Evolutionary conservation across 148 eudicot species (phyloP).

Genomic region (Pouteria glomerata): DNA sequence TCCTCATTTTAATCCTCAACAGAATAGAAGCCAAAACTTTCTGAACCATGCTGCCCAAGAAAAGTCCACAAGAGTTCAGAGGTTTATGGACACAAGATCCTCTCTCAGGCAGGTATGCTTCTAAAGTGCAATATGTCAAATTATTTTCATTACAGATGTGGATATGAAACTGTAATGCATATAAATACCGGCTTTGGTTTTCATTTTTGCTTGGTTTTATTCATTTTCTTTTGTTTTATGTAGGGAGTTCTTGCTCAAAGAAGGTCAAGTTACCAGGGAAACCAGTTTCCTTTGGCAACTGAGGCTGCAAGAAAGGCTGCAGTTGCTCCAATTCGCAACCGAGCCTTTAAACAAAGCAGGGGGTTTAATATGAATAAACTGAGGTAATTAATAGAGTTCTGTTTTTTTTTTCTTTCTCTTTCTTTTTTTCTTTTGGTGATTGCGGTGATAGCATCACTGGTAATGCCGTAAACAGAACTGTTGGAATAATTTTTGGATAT

Average conservation of each 20-base stretch:
- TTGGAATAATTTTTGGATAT: background rate
- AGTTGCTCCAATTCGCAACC: conserved; percentile 53
- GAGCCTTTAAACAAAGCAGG: conserved; percentile 38
- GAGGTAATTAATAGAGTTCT: conserved; percentile 58
- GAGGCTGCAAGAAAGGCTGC: conserved; percentile 68
- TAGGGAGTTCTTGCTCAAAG: conserved; percentile 80
- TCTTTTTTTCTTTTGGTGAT: too few relatives aligned
- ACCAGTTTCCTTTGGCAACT: conserved; percentile 58
- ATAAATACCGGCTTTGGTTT: background rate
- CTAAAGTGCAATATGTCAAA: background rate
- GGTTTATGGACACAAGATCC: conserved; percentile 71
- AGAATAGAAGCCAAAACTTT: conserved; percentile 55
- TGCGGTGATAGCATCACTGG: background rate
- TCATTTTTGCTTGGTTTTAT: background rate
- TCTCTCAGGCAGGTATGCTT: conserved; percentile 76
- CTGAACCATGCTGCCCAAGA: conserved; percentile 44
- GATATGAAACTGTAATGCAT: background rate
- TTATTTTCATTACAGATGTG: background rate
- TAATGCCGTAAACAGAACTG: background rate
- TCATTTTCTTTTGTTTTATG: background rate
- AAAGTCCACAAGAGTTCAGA: conserved; percentile 46
- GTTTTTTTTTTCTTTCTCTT: too few relatives aligned
- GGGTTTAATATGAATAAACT: conserved; percentile 48
- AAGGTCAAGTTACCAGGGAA: conserved; percentile 72
- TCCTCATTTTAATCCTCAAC: conserved; percentile 10